Evolutionary conservation across 2,329 filamentous ascomycete genomes (phyloP).

Genomic region (Xylaria sp.): DNA sequence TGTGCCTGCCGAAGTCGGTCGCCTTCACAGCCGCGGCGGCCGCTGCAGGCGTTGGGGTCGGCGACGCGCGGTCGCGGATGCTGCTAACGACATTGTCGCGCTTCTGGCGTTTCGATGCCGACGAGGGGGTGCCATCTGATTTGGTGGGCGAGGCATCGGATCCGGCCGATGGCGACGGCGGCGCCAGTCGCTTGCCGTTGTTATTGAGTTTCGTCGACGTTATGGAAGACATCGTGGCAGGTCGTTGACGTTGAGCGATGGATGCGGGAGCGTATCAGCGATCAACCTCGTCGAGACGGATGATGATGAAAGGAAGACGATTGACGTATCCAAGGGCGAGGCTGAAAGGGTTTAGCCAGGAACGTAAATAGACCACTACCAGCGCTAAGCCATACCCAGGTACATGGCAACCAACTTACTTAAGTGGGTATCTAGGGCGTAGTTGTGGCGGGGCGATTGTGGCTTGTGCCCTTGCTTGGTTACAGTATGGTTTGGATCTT

Average conservation of each 20-base stretch:
- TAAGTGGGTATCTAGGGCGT: not conserved
- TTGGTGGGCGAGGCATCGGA: conserved; percentile 65
- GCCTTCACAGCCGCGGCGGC: conserved; percentile 61
- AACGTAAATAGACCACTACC: not conserved
- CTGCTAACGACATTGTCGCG: conserved; percentile 54
- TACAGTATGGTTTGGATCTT: not conserved
- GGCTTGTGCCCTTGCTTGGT: not conserved
- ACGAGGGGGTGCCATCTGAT: conserved; percentile 44
- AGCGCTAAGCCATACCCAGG: not conserved
- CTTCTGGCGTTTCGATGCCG: conserved; percentile 66
- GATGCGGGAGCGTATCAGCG: not conserved
- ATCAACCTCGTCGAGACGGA: conserved; percentile 5
- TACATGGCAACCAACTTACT: not conserved
- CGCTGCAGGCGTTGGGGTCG: conserved; percentile 48
- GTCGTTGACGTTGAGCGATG: not conserved
- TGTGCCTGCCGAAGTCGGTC: conserved; percentile 79
- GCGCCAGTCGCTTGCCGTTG: conserved; percentile 63
- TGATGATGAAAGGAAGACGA: conserved; percentile 36
- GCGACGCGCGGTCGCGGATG: conserved; percentile 41
- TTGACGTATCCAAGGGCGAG: conserved; percentile 27
- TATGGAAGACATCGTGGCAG: conserved; percentile 71
- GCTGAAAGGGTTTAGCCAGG: conserved; percentile 16
- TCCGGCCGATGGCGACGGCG: conserved; percentile 69
- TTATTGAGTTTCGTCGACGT: conserved; percentile 69
- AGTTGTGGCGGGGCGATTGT: not conserved